Conservation (phyloP, 2,329 filamentous ascomycete genomes). For the Atkinsonella texensis region DNA sequence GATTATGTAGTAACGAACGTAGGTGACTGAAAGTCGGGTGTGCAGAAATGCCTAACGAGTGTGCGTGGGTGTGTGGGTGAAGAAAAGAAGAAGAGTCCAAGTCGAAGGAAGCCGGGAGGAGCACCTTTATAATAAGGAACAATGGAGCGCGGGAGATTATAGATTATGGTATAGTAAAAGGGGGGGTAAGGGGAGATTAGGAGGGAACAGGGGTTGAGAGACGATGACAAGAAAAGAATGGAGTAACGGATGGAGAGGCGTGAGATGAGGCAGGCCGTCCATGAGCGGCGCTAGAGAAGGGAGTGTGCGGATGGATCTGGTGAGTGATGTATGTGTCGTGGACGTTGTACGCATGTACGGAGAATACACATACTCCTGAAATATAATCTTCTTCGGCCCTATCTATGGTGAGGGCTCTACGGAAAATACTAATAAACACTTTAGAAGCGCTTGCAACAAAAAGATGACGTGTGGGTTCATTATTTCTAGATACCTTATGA, state of each 20-base stretch:
- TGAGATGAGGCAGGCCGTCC: background rate
- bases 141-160: slow-evolving; percentile 9
- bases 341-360: background rate
- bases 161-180: slow-evolving; percentile 8
- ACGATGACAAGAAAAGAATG: slow-evolving; percentile 1
- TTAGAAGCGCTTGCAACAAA: no score
- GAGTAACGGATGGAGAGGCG: background rate
- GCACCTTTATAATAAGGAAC: slow-evolving; percentile 40
- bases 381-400: no score
- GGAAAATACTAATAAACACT: no score
- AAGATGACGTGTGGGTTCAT: no score
- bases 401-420: no score
- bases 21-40: slow-evolving; percentile 45
- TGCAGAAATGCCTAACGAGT: slow-evolving; percentile 28
- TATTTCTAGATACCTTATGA: no score
- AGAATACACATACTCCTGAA: no score
- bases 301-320: background rate
- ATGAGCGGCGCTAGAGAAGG: background rate
- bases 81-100: slow-evolving; percentile 23
- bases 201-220: slow-evolving; percentile 8
- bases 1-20: slow-evolving; percentile 36
- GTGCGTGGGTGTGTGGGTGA: slow-evolving; percentile 38
- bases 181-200: slow-evolving; percentile 10
- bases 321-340: background rate
- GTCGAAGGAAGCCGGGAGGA: slow-evolving; percentile 24